These are phyloP conservation scores for Diaporthe sp. DNA, from an alignment of 2,329 filamentous ascomycete genomes.

Conservation along the genomic window DNA sequence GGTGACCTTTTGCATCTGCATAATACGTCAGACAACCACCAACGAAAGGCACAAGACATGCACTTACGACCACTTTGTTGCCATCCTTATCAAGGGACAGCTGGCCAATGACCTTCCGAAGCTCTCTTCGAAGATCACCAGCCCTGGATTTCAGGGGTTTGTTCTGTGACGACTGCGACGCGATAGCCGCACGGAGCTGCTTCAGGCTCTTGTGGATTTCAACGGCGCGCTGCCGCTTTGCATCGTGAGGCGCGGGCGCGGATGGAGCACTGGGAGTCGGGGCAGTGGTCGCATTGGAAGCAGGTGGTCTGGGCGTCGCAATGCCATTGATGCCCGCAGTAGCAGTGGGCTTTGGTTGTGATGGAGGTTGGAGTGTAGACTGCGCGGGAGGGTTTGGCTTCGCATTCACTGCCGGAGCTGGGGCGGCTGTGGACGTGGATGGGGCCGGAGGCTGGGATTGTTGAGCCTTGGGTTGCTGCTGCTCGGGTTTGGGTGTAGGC, in stretches of 20 bases:
- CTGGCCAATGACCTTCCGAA: constrained; percentile 81
- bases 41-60: constrained; percentile 24
- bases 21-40: constrained; percentile 21
- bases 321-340: constrained; percentile 27
- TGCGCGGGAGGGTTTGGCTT: not conserved
- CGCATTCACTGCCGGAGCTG: constrained; percentile 18
- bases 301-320: not conserved
- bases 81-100: constrained; percentile 59
- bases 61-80: constrained; percentile 58
- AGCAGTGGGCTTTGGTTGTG: constrained; percentile 1
- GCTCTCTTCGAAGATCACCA: constrained; percentile 78
- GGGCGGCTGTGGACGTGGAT: not conserved
- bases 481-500: not conserved
- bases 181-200: constrained; percentile 61
- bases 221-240: constrained; percentile 57
- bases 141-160: constrained; percentile 72
- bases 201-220: constrained; percentile 78
- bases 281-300: constrained; percentile 9
- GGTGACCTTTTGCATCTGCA: constrained; percentile 62
- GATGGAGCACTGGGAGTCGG: not conserved
- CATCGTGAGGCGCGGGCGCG: constrained; percentile 19
- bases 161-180: constrained; percentile 67
- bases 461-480: constrained; percentile 32
- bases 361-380: not conserved
- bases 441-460: constrained; percentile 24